Evolutionary conservation across 1,284 basidiomycete species (phyloP), one percentile per base, ranked within the genome.

Genomic region (Cryptococcus sp.): DNA sequence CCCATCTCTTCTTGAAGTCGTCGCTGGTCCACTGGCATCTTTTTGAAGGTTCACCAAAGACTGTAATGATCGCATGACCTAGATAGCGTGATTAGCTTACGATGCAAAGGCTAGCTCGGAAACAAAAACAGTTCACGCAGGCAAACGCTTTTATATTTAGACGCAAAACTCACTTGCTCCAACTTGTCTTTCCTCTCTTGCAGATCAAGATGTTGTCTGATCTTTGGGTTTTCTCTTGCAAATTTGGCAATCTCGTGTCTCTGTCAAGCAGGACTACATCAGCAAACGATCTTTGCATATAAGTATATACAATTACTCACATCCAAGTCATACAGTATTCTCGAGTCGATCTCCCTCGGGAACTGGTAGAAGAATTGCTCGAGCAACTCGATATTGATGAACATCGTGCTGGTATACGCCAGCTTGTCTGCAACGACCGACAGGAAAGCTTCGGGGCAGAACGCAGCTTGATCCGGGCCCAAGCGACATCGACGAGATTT

Each of bases 331-430:
- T 97, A 96, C 46, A 95, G 83, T 50, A 99, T 80, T 26, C 93
- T 84, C n/a, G 91, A 90, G 75, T 99, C 94, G 61, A 99, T 95
- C 80, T 98, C 95, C 38, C 94, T 87, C 54, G 95, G 95, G 81
- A 99, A 97, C 88, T 96, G 91, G 74, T 98, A 97, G 81, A 99
- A 98, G 84, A 99, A 99, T 72, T 98, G 93, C 71, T 94, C 91
- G 1, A 99, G 84, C 10, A 99, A 82, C 77, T 99, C 95, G 58
- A 97, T 94, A 79, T 91, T 97, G 83, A 99, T 95, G 79, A 99
- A 99, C 89, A 98, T 93, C 2, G 94, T 87, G 0, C 92, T 90
- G 0, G 94, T 98, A 74, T 94, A 90, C 0, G 95, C 93, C 38
- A 99, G 83, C 79, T 99, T 98, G 77, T 98, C 93, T 2, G 95